These are phyloP conservation scores for Ascocoryne sarcoides DNA, from an alignment of 2,329 filamentous ascomycete species.

Conservation along the genomic window DNA sequence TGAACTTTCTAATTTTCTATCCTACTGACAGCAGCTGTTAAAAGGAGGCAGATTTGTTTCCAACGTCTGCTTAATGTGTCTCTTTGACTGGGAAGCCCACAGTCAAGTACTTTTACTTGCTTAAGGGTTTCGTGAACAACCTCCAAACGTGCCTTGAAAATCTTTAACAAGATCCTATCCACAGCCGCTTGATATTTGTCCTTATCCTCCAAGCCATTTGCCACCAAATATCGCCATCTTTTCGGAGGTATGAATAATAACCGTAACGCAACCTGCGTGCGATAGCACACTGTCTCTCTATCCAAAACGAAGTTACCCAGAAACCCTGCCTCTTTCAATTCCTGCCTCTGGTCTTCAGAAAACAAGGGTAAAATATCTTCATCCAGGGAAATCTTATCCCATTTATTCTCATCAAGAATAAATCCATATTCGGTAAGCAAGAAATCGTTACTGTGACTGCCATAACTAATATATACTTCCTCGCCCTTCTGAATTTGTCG, in stretches of 20 bases:
- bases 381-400: conserved; percentile 27
- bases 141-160: conserved; percentile 11
- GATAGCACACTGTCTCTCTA: conserved; percentile 40
- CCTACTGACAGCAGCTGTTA: conserved; percentile 11
- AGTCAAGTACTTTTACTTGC: conserved; percentile 7
- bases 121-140: conserved; percentile 9
- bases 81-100: conserved; percentile 13
- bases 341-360: conserved; percentile 26
- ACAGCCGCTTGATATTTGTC: conserved; percentile 34
- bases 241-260: conserved; percentile 29
- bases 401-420: conserved; percentile 24
- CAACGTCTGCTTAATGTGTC: conserved; percentile 16
- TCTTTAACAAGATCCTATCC: conserved; percentile 30
- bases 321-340: conserved; percentile 39
- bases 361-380: conserved; percentile 21
- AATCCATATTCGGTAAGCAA: conserved; percentile 55
- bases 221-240: conserved; percentile 40
- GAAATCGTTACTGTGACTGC: conserved; percentile 63
- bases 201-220: conserved; percentile 38
- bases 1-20: conserved; percentile 13
- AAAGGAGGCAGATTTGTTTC: conserved; percentile 18
- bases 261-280: conserved; percentile 46
- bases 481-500: conserved; percentile 44
- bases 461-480: conserved; percentile 63
- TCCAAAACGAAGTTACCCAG: conserved; percentile 45